Base-by-base conservation (phyloP, 2,329 filamentous ascomycete genomes). In the Cytospora schulzeri region DNA sequence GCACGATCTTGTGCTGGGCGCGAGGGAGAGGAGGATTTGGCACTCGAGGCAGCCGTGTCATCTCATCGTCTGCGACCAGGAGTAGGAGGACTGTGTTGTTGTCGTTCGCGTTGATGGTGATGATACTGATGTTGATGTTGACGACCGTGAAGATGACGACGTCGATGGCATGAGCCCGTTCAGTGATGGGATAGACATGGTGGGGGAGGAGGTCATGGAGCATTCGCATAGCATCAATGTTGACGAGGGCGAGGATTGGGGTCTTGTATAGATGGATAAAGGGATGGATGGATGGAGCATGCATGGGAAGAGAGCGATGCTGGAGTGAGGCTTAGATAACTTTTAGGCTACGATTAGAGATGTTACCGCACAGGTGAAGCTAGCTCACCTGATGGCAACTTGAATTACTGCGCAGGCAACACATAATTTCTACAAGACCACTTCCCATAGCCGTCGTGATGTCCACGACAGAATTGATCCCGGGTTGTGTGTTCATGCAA, bases 21-120 rank as follows among this genome's bases (percentile, higher is more conserved):
- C 80, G 11, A 83, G 81, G 72, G 85, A 89, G 75, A 81, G 87
- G 71, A 79, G 86, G 67, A 84, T 88, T 38, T 90, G 88, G 87
- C 85, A 89, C 75, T 83, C 84, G 31, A 80, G 87, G 69, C 79
- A 83, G 70, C 81, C 85, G 55, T 88, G 81, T 69, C 71, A 83
- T 57, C 72, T 90, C 69, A 76, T 79, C 66, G 87, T 87, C 26
- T 75, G 74, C 64, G 86, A 88, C 73, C 68, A 71, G 50, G 69
- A 69, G 56, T 65, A 66, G 67, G 64, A 33, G 24, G 48, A 22
- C 19, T 29, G 52, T 28, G 9, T 54, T 22, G 22, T 48, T n/a
- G 41, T 19, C 41, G 51, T 48, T 24, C 17, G 2, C 14, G 50
- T 19, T 22, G 58, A 5, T 11, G n/a, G 29, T 17, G 52, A 33